These are phyloP conservation scores for Geosmithia morbida DNA, from an alignment of 2,329 filamentous ascomycete species.

Conservation along the genomic window DNA sequence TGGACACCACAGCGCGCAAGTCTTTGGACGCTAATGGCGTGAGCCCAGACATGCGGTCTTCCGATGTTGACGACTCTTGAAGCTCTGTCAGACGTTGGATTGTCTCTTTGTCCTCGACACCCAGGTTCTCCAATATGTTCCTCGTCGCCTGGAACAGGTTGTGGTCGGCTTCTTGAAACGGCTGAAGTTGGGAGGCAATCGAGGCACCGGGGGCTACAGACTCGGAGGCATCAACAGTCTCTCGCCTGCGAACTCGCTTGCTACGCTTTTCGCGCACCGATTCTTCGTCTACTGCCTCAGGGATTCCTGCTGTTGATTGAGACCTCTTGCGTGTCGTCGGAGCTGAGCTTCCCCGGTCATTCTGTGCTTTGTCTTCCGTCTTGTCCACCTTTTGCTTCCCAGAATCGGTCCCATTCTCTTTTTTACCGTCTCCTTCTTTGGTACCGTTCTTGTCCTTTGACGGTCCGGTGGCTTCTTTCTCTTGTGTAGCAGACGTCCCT, in stretches of 20 bases:
- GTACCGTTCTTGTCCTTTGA: neutral
- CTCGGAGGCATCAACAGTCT: slow-evolving; percentile 40
- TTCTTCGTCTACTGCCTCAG: slow-evolving; percentile 42
- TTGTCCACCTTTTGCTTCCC: neutral
- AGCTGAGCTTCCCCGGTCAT: slow-evolving; percentile 21
- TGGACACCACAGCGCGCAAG: slow-evolving; percentile 29
- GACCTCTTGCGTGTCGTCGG: slow-evolving; percentile 43
- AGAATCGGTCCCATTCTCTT: neutral
- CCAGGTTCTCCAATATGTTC: slow-evolving; percentile 39
- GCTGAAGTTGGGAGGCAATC: slow-evolving; percentile 39
- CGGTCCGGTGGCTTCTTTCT: neutral
- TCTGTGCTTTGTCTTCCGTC: slow-evolving; percentile 7
- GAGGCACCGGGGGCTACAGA: slow-evolving; percentile 34
- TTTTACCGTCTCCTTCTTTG: neutral
- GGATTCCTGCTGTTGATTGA: slow-evolving; percentile 44
- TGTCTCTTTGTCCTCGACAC: slow-evolving; percentile 32
- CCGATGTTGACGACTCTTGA: slow-evolving; percentile 34
- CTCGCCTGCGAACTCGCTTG: slow-evolving; percentile 44
- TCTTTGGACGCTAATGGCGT: slow-evolving; percentile 31
- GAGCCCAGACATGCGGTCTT: slow-evolving; percentile 34
- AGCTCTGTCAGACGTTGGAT: slow-evolving; percentile 31
- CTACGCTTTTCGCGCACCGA: slow-evolving; percentile 44
- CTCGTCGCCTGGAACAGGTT: slow-evolving; percentile 40
- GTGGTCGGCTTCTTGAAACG: slow-evolving; percentile 40
- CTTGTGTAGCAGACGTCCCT: neutral